Conservation (phyloP, 1,284 basidiomycete species). For the Apiotrichum veenhuisii region DNA sequence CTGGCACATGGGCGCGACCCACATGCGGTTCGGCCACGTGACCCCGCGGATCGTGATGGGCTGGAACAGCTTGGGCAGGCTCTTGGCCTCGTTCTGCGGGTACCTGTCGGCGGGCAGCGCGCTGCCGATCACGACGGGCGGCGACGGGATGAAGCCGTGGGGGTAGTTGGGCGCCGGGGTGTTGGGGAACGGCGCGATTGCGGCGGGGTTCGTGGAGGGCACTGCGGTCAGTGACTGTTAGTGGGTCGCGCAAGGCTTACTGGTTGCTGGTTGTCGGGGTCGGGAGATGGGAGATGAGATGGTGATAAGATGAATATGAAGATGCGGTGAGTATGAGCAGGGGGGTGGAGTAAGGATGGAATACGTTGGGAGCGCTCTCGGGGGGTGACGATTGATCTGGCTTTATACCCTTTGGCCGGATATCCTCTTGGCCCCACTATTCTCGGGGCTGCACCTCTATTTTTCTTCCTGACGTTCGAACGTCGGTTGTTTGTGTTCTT, state of each 20-base stretch:
- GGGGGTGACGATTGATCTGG: too few relatives aligned
- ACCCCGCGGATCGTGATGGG: constrained; percentile 62
- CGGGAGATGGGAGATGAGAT: not conserved
- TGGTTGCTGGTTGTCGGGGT: not conserved
- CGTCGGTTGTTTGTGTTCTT: too few relatives aligned
- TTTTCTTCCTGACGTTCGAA: too few relatives aligned
- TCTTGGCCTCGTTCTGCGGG: constrained; percentile 25
- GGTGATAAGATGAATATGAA: too few relatives aligned
- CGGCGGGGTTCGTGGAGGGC: constrained; percentile 11
- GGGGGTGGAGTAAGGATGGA: too few relatives aligned
- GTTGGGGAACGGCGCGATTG: constrained; percentile 12
- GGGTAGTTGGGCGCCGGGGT: constrained; percentile 11
- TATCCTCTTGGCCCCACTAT: too few relatives aligned
- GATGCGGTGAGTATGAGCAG: not conserved
- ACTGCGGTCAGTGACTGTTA: not conserved
- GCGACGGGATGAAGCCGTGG: constrained; percentile 51
- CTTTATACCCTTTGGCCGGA: too few relatives aligned
- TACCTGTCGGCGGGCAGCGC: constrained; percentile 23
- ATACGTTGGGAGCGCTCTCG: too few relatives aligned
- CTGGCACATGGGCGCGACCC: constrained; percentile 65
- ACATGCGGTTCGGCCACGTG: constrained; percentile 62
- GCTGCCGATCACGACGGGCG: constrained; percentile 61
- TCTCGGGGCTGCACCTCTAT: too few relatives aligned
- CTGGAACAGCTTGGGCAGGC: constrained; percentile 62
- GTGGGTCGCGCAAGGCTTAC: not conserved